Conservation (phyloP, 164 flowering plant genomes). For the Stephania cephalantha region DNA sequence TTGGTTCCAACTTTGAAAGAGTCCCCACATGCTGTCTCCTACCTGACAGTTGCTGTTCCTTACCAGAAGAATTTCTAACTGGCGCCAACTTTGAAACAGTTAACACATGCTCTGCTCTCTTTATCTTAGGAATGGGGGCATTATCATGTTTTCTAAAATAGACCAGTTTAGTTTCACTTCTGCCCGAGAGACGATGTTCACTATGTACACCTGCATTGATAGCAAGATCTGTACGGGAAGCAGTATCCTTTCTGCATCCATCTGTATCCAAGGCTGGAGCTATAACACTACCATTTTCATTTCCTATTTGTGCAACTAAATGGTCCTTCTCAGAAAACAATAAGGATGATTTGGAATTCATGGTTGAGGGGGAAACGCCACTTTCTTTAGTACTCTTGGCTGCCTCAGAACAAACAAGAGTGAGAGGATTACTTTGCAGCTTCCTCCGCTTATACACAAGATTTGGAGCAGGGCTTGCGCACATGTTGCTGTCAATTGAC, state of each 20-base stretch:
- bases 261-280: slow-evolving; percentile 4
- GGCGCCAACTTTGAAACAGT: slow-evolving; percentile 18
- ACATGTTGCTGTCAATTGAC: slow-evolving; percentile 30
- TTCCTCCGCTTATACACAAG: slow-evolving; percentile 56
- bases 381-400: slow-evolving; percentile 23
- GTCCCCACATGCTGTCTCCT: slow-evolving; percentile 1
- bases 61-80: slow-evolving; percentile 16
- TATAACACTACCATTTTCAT: slow-evolving; percentile 16
- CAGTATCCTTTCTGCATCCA: not conserved
- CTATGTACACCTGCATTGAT: slow-evolving; percentile 16
- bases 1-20: slow-evolving; percentile 17
- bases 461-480: slow-evolving; percentile 32
- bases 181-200: slow-evolving; percentile 6
- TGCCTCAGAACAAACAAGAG: slow-evolving; percentile 14
- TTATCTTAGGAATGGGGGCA: not conserved
- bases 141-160: slow-evolving; percentile 12
- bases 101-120: not conserved
- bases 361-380: slow-evolving; percentile 25
- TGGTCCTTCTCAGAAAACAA: slow-evolving; percentile 4
- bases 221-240: slow-evolving; percentile 1
- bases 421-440: slow-evolving; percentile 20
- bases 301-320: slow-evolving; percentile 15
- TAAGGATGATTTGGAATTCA: slow-evolving; percentile 30
- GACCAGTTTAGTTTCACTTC: not conserved
- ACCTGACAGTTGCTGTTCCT: slow-evolving; percentile 15